Evolutionary conservation across 768 basidiomycete species (phyloP), one percentile per base, ranked within the genome.

Genomic region (Hemileccinum impolitum): DNA sequence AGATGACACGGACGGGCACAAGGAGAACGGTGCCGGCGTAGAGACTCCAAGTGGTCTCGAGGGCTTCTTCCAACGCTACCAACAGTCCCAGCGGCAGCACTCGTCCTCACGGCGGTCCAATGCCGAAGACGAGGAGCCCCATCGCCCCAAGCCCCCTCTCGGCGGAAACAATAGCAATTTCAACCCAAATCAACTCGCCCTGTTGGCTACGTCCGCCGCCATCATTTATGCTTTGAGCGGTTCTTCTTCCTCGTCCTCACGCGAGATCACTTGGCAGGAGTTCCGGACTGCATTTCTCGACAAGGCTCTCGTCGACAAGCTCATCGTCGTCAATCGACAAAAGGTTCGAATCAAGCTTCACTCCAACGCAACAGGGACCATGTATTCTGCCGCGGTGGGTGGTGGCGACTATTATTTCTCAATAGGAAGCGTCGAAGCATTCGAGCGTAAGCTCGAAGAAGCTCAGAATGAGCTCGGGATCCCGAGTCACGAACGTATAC

Each of bases 221-320:
- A 76, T 86, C 58, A 73, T 86, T 13, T 88, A 85, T 58, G 78
- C 79, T 13, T 74, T 80, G 49, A 77, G 82, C 12, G 63, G 65
- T 25, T 74, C 72, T 34, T 67, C 73, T 0, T 71, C 78, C 4
- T 66, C 71, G 0, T 70, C 72, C 21, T 81, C 87, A 1, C 82
- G 88, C 51, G 96, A 99, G 72, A 98, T 99, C 57, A 99, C 96
- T 55, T 99, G 96, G 95, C 94, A 97, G 71, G 96, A 98, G 70
- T 99, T 99, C 75, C 84, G 94, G 45, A 94, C 91, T 39, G 92
- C 93, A 10, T 92, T 99, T 75, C 85, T 99, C 39, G 88, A 95
- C 70, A 94, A 94, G 65, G 95, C 93, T 37, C 80, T 97, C 45
- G 95, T 99, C 32, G 94, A 97, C 58, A 93, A 85, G 62, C 84